A percentile compares a stretch with the other conserved stretches of the same genome.
Evolutionary conservation across 768 basidiomycete genomes (phyloP).

Genomic region (Inosperma sp.): DNA sequence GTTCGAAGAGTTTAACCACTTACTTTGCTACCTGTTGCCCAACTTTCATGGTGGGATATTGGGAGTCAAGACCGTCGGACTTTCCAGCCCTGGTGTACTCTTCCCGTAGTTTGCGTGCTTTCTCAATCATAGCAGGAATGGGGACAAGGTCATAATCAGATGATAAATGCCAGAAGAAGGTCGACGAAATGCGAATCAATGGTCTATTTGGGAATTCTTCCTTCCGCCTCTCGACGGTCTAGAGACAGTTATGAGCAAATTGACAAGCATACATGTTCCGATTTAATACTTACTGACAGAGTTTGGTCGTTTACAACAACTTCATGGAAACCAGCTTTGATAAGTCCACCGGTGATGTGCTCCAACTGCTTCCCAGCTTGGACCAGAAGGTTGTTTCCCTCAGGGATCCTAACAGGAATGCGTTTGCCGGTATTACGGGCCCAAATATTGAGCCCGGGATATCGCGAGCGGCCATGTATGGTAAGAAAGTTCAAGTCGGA

Average conservation of each 20-base stretch:
- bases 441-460: slow-evolving; percentile 91
- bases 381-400: slow-evolving; percentile 77
- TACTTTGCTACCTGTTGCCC: slow-evolving; percentile 86
- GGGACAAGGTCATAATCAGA: slow-evolving; percentile 78
- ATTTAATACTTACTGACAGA: slow-evolving; percentile 45
- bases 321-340: slow-evolving; percentile 93
- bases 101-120: slow-evolving; percentile 43
- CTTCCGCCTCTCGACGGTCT: slow-evolving; percentile 65
- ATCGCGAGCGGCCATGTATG: slow-evolving; percentile 83
- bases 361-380: slow-evolving; percentile 97
- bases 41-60: slow-evolving; percentile 76
- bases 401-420: slow-evolving; percentile 81
- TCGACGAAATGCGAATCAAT: slow-evolving; percentile 90
- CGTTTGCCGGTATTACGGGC: slow-evolving; percentile 90
- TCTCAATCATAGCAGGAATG: slow-evolving; percentile 48
- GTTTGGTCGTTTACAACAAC: slow-evolving; percentile 87
- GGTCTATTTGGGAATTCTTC: slow-evolving; percentile 67
- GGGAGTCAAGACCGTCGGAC: slow-evolving; percentile 37
- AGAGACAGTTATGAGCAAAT: not conserved
- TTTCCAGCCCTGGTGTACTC: slow-evolving; percentile 36
- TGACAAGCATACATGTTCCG: not conserved
- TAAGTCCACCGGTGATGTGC: slow-evolving; percentile 74
- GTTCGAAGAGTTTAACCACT: slow-evolving; percentile 20
- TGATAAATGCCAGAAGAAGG: slow-evolving; percentile 93
- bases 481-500: slow-evolving; percentile 91